phyloP scores from a whole-genome alignment of 208 protist genomes.

The Crithidia acanthocephali region DNA sequence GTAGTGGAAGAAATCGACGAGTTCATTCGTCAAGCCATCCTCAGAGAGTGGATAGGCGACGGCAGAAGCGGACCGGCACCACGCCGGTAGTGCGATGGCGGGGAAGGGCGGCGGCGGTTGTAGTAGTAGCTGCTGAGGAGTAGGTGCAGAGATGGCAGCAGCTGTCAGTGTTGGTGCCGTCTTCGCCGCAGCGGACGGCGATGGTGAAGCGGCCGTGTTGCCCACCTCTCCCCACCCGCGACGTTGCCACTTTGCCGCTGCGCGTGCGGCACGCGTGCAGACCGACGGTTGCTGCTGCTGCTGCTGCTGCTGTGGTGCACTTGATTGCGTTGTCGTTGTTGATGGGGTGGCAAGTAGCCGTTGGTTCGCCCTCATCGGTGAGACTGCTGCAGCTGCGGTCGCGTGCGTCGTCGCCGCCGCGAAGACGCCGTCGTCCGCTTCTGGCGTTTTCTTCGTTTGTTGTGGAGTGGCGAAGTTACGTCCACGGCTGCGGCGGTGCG shows the following conservation, averaged over 20 bases:
- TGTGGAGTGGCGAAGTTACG: not conserved
- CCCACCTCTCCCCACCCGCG: not conserved
- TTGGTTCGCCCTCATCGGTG: not conserved
- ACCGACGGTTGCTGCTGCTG: not conserved
- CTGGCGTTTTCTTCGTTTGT: not conserved
- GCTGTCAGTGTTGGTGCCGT: too few relatives aligned
- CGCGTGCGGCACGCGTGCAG: not conserved
- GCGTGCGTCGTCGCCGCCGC: not conserved
- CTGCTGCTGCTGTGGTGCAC: not conserved
- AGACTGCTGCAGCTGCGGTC: too few relatives aligned
- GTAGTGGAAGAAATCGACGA: constrained; percentile 52
- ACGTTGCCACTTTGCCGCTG: not conserved
- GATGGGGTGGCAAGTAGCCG: too few relatives aligned
- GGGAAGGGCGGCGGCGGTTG: constrained; percentile 11
- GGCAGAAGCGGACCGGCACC: constrained; percentile 17
- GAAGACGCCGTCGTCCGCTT: not conserved
- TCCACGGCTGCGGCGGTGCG: constrained; percentile 10
- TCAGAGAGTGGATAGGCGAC: constrained; percentile 38
- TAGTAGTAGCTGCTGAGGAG: not conserved
- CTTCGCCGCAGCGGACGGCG: too few relatives aligned
- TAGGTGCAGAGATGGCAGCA: not conserved
- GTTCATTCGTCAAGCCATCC: constrained; percentile 46
- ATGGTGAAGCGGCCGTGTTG: too few relatives aligned
- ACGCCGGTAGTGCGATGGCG: constrained; percentile 4
- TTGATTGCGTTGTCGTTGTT: not conserved